Evolutionary conservation across 1,139 yeast genomes (phyloP), one percentile per base, ranked within the genome.

Genomic region (Pneumocystis oryctolagi): DNA sequence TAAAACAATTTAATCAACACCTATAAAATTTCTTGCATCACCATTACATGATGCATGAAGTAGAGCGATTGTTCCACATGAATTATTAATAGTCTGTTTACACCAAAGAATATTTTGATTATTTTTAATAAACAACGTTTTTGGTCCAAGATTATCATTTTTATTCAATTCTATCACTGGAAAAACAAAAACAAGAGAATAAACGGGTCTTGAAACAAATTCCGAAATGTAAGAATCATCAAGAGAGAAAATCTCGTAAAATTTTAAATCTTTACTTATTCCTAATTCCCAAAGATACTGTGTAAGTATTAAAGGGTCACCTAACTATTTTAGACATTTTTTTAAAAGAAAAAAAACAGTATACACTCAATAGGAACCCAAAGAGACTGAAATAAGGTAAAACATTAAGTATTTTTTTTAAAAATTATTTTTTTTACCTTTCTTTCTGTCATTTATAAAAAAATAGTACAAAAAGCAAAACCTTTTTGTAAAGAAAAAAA

Each of bases 21-120:
- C 63, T 3, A 62, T 69, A 65, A 72, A 34, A 67, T 69, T 64
- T 73, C 78, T 58, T 70, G 71, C 64, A 72, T 80, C 66, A 73
- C 78, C 65, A 73, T 86, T 75, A 71, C 92, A 92, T 35, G 84
- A 74, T 0, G 87, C 78, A 70, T 92, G 97, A 37, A 92, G 75
- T 61, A 92, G 74, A 0, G 96, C 98, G 74, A 87, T 89, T 60
- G 94, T 80, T 4, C 98, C 98, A 75, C 98, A 92, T 0, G 96
- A 95, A 72, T 92, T 92, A 66, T 83, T 82, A 53, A 92, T 83
- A 0, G 92, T 84, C 70, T 92, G 98, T 67, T 82, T 83, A 70
- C 83, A 84, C 97, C 97, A 90, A 34, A 59, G 35, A 5, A 65
- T 61, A 14, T 40, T 58, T 32, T 62, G 25, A 55, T 67, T 68